A percentile compares a stretch with the other conserved stretches of the same genome.
phyloP scores from a whole-genome alignment of 345 rosid genomes.

The Geranium brycei region DNA sequence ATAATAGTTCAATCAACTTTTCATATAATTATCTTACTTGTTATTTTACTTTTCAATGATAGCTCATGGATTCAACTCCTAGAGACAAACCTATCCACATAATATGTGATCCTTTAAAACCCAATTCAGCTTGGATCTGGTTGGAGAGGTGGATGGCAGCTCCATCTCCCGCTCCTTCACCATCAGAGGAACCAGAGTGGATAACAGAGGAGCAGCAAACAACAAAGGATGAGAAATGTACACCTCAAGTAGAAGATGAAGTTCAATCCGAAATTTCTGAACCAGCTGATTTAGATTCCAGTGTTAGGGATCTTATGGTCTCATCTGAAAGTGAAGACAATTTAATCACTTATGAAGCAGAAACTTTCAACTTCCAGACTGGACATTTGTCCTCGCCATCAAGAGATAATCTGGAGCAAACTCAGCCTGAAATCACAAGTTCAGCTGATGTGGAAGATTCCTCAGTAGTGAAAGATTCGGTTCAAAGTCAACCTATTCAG shows the following conservation, averaged over 20 bases:
- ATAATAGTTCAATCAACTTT: neutral
- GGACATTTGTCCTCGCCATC: neutral
- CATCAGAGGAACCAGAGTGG: conserved; percentile 20
- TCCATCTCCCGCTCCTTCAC: conserved; percentile 34
- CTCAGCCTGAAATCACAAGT: conserved; percentile 23
- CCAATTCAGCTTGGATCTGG: conserved; percentile 86
- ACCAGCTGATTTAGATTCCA: neutral
- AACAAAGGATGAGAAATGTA: conserved; percentile 19
- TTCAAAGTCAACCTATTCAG: conserved; percentile 14
- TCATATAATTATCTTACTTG: conserved; percentile 5
- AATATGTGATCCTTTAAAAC: conserved; percentile 72
- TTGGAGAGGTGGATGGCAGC: conserved; percentile 86
- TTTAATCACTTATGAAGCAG: neutral
- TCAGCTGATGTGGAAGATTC: conserved; percentile 28
- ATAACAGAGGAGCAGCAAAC: conserved; percentile 21
- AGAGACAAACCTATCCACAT: conserved; percentile 49
- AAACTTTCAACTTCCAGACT: neutral
- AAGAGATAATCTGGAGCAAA: conserved; percentile 19
- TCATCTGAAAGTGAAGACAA: neutral
- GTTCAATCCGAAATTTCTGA: neutral
- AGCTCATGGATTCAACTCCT: conserved; percentile 76
- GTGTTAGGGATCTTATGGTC: neutral
- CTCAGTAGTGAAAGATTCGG: conserved; percentile 1
- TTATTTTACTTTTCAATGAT: conserved; percentile 16
- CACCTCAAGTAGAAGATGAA: conserved; percentile 6